Conservation (phyloP, 78 protist species). For the Corallochytrium limacisporum region DNA sequence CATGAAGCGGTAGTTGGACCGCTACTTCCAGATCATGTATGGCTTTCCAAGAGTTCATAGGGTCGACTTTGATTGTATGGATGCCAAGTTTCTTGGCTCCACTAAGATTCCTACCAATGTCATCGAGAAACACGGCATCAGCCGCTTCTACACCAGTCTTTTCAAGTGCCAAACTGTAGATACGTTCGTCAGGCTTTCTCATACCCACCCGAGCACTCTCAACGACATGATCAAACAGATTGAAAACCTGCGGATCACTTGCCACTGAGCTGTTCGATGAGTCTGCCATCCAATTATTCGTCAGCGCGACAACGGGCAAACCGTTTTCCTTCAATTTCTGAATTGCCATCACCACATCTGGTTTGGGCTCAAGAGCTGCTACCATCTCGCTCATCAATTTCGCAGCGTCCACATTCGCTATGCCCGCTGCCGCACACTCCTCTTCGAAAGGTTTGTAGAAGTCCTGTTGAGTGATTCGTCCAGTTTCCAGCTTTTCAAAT, state of each 20-base stretch:
- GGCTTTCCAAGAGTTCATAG: too few species aligned
- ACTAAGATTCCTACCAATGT: constrained; percentile 1
- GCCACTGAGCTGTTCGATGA: too few species aligned
- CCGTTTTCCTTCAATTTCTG: too few species aligned
- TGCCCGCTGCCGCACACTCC: neutral
- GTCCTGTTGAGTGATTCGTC: neutral
- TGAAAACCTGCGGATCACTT: too few species aligned
- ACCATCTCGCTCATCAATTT: neutral
- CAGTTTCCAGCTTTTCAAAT: neutral
- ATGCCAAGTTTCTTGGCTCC: constrained; percentile 2
- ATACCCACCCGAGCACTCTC: neutral
- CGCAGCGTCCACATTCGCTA: neutral
- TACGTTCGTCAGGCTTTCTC: neutral
- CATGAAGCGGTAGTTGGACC: too few species aligned
- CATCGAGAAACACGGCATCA: neutral
- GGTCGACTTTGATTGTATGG: neutral
- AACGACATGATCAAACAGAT: neutral
- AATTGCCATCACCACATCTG: too few species aligned
- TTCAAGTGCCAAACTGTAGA: neutral
- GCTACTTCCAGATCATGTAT: too few species aligned
- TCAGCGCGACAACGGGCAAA: too few species aligned
- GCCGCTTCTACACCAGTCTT: neutral
- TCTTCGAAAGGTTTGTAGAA: neutral
- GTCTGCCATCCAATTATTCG: too few species aligned
- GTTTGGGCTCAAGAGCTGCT: too few species aligned